Evolutionary conservation across 495 filamentous ascomycete species (phyloP), one percentile per base, ranked within the genome.

Genomic region (Neurospora sp.): DNA sequence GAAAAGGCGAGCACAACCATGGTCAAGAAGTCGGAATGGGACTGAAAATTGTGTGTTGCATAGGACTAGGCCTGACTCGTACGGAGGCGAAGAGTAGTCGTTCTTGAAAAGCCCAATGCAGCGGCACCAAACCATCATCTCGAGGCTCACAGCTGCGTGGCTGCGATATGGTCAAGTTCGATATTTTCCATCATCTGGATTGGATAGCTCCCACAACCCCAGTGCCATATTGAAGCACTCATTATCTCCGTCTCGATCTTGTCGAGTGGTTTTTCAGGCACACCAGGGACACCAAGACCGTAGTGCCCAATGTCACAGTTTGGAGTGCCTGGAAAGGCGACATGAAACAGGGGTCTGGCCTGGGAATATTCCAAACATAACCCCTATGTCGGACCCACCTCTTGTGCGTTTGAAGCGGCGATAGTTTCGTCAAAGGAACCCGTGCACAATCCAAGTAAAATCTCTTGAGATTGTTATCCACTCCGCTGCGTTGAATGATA

Each of bases 271-370:
- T 68, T 70, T 69, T 72, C 71, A 74, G 45, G 53, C 41, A 44
- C 27, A 35, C 7, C 22, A 35, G 27, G 22, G 10, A 70, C 68
- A 48, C 69, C 68, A 40, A 69, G 59, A 72, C 69, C 38, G 37
- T 45, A 59, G 53, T 68, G 22, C 42, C 65, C n/a, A 17, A 48
- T 74, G 78, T 76, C 75, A 75, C 74, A 74, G 68, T 76, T 75
- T 74, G 74, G 40, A 68, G 69, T 73, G 70, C 53, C 53, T 70
- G 53, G 61, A 75, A 73, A 76, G 73, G 17, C 71, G 76, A 77
- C 74, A 77, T 83, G 83, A 83, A 83, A 83, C 81, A 78, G 69
- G 74, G 74, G 75, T 73, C 76, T 80, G 73, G 75, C 73, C 73
- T 73, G 70, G 75, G 70, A 70, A 31, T 76, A 74, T 77, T 74